Evolutionary conservation across 371 early-diverging fungal species (phyloP), one percentile per base, ranked within the genome.

Genomic region (Syncephalastrum sp.): DNA sequence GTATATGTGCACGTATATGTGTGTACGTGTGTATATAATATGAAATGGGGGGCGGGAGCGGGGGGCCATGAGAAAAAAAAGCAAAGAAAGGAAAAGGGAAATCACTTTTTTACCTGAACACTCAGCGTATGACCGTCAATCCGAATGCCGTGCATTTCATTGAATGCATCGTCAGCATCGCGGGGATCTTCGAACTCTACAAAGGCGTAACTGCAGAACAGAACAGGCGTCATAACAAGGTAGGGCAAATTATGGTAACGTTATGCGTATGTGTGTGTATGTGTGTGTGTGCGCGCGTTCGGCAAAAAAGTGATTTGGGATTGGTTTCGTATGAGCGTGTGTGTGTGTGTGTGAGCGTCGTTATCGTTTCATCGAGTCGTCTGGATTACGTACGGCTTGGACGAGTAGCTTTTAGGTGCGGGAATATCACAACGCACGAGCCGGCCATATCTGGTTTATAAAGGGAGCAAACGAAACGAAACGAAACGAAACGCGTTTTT

Each of bases 181-280:
- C 91, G 76, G 50, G 78, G 70, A 64, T 92, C 92, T 67, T 92
- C 92, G 69, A 84, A 96, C 79, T 96, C 95, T 41, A 95, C 90
- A 84, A 96, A 96, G 15, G 94, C 94, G 75, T 86, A 91, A 45
- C 90, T 88, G 61, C 21, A 42, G 19, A 17, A 44, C 12, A 41
- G 42, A 25, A 44, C 23, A 61, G 19, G 29, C 29, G 29, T 29
- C 29, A 29, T 29, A 29, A 29, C 29, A 29, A 29, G 7, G 29
- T 29, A 29, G 7, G 29, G 29, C 29, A 29, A 29, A 23, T 17
- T 29, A 29, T 29, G 29, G 29, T 3, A 29, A 29, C 29, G 29
- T 29, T 1, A 29, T 29, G 29, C 7, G 29, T 29, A 29, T 29
- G 29, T 7, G 29, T 29, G 7, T 29, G 29, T 7, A 3, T 29